Evolutionary conservation across 768 basidiomycete species (phyloP).

Genomic region (Lentinus tigrinus): DNA sequence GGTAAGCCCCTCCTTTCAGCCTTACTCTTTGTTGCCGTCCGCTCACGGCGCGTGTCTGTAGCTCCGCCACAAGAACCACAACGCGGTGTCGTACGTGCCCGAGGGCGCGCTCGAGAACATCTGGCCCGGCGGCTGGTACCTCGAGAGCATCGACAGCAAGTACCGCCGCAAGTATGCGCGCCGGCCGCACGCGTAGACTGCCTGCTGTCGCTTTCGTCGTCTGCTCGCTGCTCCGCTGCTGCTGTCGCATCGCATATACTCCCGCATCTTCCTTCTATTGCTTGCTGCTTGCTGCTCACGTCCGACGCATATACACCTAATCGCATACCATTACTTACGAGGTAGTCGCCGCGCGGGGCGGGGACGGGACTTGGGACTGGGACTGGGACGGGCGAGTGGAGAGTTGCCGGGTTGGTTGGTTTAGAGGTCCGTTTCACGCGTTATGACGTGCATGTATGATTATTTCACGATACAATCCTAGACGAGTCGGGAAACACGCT

Average conservation of each 20-base stretch:
- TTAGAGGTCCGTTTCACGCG: neutral
- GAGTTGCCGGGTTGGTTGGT: neutral
- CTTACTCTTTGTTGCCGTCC: neutral
- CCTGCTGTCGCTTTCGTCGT: neutral
- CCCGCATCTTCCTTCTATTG: no score
- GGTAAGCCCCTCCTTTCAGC: slow-evolving; percentile 41
- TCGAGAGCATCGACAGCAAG: slow-evolving; percentile 85
- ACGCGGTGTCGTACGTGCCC: slow-evolving; percentile 80
- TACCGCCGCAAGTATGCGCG: slow-evolving; percentile 86
- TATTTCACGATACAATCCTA: neutral
- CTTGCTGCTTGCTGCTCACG: no score
- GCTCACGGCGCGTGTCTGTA: slow-evolving; percentile 30
- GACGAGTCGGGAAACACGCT: no score
- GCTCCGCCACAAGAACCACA: slow-evolving; percentile 98
- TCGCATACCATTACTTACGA: neutral
- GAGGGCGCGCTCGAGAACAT: slow-evolving; percentile 87
- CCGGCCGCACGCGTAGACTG: slow-evolving; percentile 30
- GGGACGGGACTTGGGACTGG: neutral
- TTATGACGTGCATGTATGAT: neutral
- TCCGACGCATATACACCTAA: neutral
- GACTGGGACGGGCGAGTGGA: neutral
- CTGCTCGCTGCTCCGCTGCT: no score
- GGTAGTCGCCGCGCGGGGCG: neutral
- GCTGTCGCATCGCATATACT: neutral
- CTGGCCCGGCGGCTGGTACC: slow-evolving; percentile 93